Base-by-base conservation (phyloP, 345 rosid genomes). In the Excoecaria agallocha region DNA sequence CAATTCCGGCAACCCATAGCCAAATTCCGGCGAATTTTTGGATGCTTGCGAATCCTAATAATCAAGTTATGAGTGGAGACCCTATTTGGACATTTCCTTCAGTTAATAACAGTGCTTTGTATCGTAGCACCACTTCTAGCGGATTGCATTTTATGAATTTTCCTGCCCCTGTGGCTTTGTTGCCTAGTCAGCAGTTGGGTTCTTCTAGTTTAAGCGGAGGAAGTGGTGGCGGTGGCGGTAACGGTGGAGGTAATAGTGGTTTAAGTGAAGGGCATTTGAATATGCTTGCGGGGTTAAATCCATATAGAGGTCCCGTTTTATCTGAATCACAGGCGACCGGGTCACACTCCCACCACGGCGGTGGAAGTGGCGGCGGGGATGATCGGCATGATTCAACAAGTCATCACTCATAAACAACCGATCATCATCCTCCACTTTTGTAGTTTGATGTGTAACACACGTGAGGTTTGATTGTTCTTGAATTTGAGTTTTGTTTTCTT, bases 131-230 rank as follows among this genome's bases (percentile, higher is more conserved):
- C 68, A 86, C 87, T 84, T 87, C 97, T 0, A 90, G 94, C 73
- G 98, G 95, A 17, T 87, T 94, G 46, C 97, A 94, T 87, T 90
- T 92, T 73, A 94, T 94, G 98, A 94, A 94, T 74, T 94, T 92
- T 68, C 89, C 97, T 5, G 80, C 94, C 0, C 97, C 98, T 11
- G 82, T 94, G 84, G 94, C 98, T 8, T 77, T 94, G 43, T 75
- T 92, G 79, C 90, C 91, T 0, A 86, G 95, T 58, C 95, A 90
- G 81, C 97, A 89, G 82, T 71, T 90, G 74, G 90, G 91, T 19
- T 86, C 93, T 0, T 75, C 71, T 52, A 77, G 79, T 35, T 59
- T 49, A 68, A 80, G 77, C 49, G 74, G 78, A 3, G 82, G 85
- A 6, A 76, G 82, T 25, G 77, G 74, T 1, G 80, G 87, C 10